A percentile compares a stretch with the other conserved stretches of the same genome.
phyloP scores from a whole-genome alignment of 1,284 basidiomycete species.

The Caloboletus inedulis region DNA sequence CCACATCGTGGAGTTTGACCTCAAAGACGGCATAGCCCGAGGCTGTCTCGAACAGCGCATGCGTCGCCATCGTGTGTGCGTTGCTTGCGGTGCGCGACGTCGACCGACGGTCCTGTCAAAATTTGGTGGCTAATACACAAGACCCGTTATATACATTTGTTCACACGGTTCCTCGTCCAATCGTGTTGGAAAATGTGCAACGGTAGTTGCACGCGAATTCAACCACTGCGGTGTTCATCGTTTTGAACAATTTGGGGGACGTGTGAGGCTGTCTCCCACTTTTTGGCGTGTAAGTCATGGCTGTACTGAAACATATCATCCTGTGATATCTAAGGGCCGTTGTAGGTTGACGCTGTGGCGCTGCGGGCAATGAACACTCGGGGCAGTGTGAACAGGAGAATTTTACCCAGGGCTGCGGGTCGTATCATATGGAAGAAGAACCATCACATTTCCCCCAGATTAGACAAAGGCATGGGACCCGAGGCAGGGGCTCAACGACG shows the following conservation, averaged over 20 bases:
- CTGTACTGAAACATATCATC: constrained; percentile 10
- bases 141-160: constrained; percentile 1
- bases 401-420: not conserved
- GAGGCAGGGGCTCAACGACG: not conserved
- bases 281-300: constrained; percentile 1
- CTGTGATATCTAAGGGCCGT: too few relatives aligned
- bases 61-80: constrained; percentile 59
- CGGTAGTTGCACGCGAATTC: not conserved
- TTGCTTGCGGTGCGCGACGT: constrained; percentile 11
- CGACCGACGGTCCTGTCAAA: constrained; percentile 6
- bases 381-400: constrained; percentile 3
- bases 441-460: not conserved
- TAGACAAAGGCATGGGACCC: not conserved
- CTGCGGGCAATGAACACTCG: not conserved
- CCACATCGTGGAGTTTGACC: constrained; percentile 85
- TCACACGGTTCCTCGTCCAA: constrained; percentile 13
- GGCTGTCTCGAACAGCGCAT: constrained; percentile 93
- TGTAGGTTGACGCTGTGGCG: not conserved
- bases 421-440: constrained; percentile 6
- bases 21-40: constrained; percentile 96
- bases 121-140: not conserved
- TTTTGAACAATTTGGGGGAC: not conserved
- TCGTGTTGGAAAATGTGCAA: not conserved
- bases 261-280: not conserved
- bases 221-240: not conserved